Conservation (phyloP, 2,329 filamentous ascomycete genomes). For the Phyllosticta citriasiana region DNA sequence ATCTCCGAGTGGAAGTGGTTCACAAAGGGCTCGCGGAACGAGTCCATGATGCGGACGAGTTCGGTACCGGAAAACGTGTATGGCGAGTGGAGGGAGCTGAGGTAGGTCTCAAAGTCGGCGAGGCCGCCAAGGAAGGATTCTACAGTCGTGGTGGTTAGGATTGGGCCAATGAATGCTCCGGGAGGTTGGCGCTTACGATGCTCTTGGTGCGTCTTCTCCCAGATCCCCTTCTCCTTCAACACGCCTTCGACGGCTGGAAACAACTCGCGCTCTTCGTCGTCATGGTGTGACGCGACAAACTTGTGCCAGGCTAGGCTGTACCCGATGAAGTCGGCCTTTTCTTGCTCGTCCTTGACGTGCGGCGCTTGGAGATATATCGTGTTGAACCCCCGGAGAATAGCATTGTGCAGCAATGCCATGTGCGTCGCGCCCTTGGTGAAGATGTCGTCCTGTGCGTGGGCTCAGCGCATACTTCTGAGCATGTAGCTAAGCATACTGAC, state of each 20-base stretch:
- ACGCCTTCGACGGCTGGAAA: slow-evolving; percentile 26
- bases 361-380: slow-evolving; percentile 31
- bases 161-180: neutral
- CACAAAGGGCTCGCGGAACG: slow-evolving; percentile 20
- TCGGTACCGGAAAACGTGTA: slow-evolving; percentile 17
- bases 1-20: slow-evolving; percentile 28
- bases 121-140: slow-evolving; percentile 23
- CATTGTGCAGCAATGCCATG: slow-evolving; percentile 32
- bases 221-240: slow-evolving; percentile 19
- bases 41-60: slow-evolving; percentile 19
- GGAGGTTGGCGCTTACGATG: slow-evolving; percentile 17
- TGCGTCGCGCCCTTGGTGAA: slow-evolving; percentile 26
- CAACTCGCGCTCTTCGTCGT: slow-evolving; percentile 26
- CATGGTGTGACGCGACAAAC: slow-evolving; percentile 27
- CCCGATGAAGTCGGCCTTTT: slow-evolving; percentile 27
- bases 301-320: slow-evolving; percentile 26
- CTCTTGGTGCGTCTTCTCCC: slow-evolving; percentile 23
- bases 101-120: slow-evolving; percentile 17
- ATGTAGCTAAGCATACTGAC: slow-evolving; percentile 4
- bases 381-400: slow-evolving; percentile 31
- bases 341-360: slow-evolving; percentile 17
- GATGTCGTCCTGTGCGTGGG: slow-evolving; percentile 18
- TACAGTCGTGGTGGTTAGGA: slow-evolving; percentile 10
- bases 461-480: neutral
- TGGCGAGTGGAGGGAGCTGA: slow-evolving; percentile 15